These are phyloP conservation scores for Thelephora terrestris DNA, from an alignment of 1,284 basidiomycete genomes.

Conservation along the genomic window DNA sequence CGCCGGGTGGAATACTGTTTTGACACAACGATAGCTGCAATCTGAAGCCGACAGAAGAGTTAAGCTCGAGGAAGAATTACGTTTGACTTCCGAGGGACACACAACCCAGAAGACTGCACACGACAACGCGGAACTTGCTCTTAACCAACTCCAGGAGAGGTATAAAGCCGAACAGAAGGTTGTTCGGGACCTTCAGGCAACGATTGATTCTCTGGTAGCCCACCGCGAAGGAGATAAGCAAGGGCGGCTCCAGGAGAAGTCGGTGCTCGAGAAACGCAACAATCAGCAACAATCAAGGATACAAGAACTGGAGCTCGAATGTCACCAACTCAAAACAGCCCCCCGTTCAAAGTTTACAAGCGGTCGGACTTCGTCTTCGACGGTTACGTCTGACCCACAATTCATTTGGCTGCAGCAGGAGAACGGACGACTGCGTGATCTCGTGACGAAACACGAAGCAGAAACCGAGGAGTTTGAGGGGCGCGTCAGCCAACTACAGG, in stretches of 20 bases:
- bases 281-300: slow-evolving; percentile 31
- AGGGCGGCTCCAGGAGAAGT: slow-evolving; percentile 30
- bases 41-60: slow-evolving; percentile 47
- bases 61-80: slow-evolving; percentile 42
- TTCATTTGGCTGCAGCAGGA: slow-evolving; percentile 45
- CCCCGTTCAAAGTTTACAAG: slow-evolving; percentile 21
- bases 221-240: slow-evolving; percentile 30
- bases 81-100: slow-evolving; percentile 39
- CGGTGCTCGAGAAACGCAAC: slow-evolving; percentile 47
- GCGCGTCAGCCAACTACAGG: slow-evolving; percentile 38
- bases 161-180: slow-evolving; percentile 40
- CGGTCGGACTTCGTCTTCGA: slow-evolving; percentile 42
- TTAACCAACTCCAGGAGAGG: slow-evolving; percentile 38
- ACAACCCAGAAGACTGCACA: slow-evolving; percentile 42
- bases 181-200: slow-evolving; percentile 43
- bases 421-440: slow-evolving; percentile 32
- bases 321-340: slow-evolving; percentile 17
- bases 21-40: slow-evolving; percentile 33
- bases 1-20: slow-evolving; percentile 6
- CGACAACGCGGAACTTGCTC: slow-evolving; percentile 43
- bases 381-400: slow-evolving; percentile 18
- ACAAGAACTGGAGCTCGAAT: slow-evolving; percentile 29
- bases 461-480: slow-evolving; percentile 32
- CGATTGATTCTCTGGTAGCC: slow-evolving; percentile 45
- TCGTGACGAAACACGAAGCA: slow-evolving; percentile 32